Percentiles rank a stretch among this genome's conserved stretches.
These are phyloP conservation scores for Fusarium dimerum DNA, from an alignment of 2,329 filamentous ascomycete genomes.

Conservation along the genomic window DNA sequence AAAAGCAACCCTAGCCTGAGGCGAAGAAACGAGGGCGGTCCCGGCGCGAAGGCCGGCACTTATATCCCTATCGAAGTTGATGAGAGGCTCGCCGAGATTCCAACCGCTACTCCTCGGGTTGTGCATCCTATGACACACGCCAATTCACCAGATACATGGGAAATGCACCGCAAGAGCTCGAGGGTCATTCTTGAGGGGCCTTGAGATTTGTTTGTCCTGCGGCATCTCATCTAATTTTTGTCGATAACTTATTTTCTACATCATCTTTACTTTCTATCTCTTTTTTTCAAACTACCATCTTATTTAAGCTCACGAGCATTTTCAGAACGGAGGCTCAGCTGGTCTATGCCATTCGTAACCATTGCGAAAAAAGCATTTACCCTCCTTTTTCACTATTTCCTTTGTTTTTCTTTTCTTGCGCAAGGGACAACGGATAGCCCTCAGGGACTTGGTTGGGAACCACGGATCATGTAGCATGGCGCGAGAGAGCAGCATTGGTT, in stretches of 20 bases:
- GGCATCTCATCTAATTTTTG: neutral
- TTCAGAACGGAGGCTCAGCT: neutral
- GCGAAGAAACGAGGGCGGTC: conserved; percentile 18
- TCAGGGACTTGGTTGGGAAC: neutral
- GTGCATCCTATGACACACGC: conserved; percentile 38
- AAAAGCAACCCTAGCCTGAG: conserved; percentile 36
- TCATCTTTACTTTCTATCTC: neutral
- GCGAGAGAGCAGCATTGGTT: neutral
- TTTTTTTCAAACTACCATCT: neutral
- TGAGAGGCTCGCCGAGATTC: conserved; percentile 38
- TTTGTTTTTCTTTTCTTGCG: conserved; percentile 3
- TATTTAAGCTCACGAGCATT: neutral
- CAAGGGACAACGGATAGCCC: neutral
- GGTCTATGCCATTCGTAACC: neutral
- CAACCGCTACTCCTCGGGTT: conserved; percentile 48
- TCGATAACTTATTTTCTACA: neutral
- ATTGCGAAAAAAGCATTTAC: neutral
- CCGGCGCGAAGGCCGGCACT: conserved; percentile 3
- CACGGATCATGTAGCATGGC: neutral
- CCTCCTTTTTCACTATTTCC: neutral
- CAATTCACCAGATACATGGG: conserved; percentile 36
- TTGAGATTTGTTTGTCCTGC: neutral
- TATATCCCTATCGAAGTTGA: conserved; percentile 27
- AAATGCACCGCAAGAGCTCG: conserved; percentile 54
- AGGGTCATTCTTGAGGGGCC: conserved; percentile 49